Base-by-base conservation (phyloP, 352 stramenopile species). In the Peronosclerospora sorghi region DNA sequence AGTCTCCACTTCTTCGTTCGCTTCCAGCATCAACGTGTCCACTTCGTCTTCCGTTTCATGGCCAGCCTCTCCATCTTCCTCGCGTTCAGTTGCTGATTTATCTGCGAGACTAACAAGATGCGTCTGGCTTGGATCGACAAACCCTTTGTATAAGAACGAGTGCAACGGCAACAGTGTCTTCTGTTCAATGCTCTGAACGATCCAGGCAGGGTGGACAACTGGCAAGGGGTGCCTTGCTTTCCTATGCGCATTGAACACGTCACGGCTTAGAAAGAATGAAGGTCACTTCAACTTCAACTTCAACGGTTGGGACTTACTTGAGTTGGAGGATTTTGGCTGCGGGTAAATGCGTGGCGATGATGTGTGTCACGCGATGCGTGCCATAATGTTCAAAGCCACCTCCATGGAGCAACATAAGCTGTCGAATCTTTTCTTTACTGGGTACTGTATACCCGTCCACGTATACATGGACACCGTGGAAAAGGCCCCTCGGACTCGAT, bases 161-260 rank as follows among this genome's bases (percentile, higher is more conserved):
- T 73, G 68, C 51, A 87, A 46, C 0, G 81, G 68, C 5, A 96
- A 53, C 38, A 96, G 38, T 15, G 47, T 72, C 15, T 70, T 59
- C 26, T 75, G 56, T 29, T 83, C 54, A 10, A 96, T 80, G 56
- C 86, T 90, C 45, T 96, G 80, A 7, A 91, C 59, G 48, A 98
- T 93, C 93, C 93, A 98, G 15, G 93, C 61, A 0, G 93, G 92
- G 40, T 82, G 62, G 18, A 91, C 76, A 6, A 97, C 80, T 0
- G 83, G 89, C 32, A 74, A 62, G 8, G 67, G 65, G 17, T 64
- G 70, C 19, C 56, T 64, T 52, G 62, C 62, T 26, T 67, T 79
- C 51, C 80, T 94, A 35, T 27, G 38, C 45, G n/a, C n/a, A n/a
- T n/a, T n/a, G n/a, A n/a, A n/a, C n/a, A n/a, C n/a, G n/a, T 10